phyloP scores from a whole-genome alignment of 345 rosid species.

The Arabidopsis arenosa region DNA sequence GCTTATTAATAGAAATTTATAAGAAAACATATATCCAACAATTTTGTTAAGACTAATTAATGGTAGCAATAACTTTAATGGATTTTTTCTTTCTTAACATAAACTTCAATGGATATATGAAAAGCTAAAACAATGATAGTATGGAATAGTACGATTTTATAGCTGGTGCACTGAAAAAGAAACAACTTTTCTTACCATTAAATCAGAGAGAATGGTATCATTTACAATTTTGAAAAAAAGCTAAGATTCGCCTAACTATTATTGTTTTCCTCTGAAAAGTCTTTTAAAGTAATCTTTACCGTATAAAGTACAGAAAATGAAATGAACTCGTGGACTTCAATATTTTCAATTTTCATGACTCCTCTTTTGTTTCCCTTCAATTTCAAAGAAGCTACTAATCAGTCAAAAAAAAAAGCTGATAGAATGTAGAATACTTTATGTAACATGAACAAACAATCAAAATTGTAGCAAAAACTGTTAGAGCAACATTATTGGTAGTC shows the following conservation, averaged over 20 bases:
- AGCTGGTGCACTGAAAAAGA: conserved; percentile 51
- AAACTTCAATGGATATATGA: conserved; percentile 28
- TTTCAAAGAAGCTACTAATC: neutral
- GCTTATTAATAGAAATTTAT: neutral
- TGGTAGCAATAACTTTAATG: neutral
- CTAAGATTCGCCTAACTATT: conserved; percentile 41
- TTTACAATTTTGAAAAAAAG: conserved; percentile 41
- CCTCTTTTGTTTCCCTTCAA: neutral
- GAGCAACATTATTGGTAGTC: too few relatives aligned
- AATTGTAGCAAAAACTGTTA: neutral
- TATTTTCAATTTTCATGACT: neutral
- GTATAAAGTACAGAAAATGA: conserved; percentile 15
- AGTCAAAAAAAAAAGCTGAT: neutral
- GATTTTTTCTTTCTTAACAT: too few relatives aligned
- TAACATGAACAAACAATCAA: neutral
- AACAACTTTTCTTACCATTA: conserved; percentile 45
- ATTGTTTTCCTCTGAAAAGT: conserved; percentile 42
- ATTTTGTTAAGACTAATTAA: neutral
- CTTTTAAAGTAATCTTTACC: conserved; percentile 33
- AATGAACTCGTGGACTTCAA: conserved; percentile 25
- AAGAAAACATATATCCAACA: neutral
- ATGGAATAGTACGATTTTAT: conserved; percentile 30
- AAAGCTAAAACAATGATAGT: conserved; percentile 44
- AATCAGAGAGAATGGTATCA: conserved; percentile 33
- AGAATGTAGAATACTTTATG: neutral